phyloP scores from a whole-genome alignment of 257 asterid genomes.

The Solanum ahanhuiri region DNA sequence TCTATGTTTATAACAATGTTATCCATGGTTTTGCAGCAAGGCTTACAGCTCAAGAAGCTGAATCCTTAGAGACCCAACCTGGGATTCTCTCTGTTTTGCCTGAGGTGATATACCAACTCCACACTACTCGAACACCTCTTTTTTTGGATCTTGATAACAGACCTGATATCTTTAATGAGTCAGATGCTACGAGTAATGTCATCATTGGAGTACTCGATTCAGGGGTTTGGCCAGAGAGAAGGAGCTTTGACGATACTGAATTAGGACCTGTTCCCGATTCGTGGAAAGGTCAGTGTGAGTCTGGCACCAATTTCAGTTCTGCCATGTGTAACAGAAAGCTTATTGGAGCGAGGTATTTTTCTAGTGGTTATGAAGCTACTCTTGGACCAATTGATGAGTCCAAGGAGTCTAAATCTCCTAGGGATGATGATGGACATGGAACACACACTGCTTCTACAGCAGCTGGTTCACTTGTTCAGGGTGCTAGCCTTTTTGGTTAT shows the following conservation, averaged over 20 bases:
- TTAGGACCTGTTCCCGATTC: constrained; percentile 53
- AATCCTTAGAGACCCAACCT: constrained; percentile 31
- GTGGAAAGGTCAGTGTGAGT: constrained; percentile 80
- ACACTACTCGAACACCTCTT: constrained; percentile 79
- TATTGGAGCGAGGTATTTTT: constrained; percentile 69
- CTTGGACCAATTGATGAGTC: constrained; percentile 62
- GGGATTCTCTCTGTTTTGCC: constrained; percentile 52
- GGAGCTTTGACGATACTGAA: constrained; percentile 64
- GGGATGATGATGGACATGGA: constrained; percentile 88
- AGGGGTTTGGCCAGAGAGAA: constrained; percentile 93
- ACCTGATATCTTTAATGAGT: constrained; percentile 45
- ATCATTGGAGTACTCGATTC: constrained; percentile 67
- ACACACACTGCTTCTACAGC: constrained; percentile 88
- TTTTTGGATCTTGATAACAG: constrained; percentile 62
- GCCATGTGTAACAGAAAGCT: constrained; percentile 52
- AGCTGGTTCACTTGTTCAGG: constrained; percentile 52
- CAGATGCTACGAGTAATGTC: constrained; percentile 42
- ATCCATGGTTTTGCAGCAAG: constrained; percentile 67
- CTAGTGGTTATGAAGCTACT: constrained; percentile 65
- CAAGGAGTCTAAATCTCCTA: constrained; percentile 59
- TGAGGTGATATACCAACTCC: constrained; percentile 59
- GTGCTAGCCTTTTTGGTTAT: constrained; percentile 65
- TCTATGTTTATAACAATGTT: constrained; percentile 54
- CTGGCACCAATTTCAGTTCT: constrained; percentile 57
- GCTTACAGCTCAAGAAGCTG: constrained; percentile 47